These are phyloP conservation scores for Trichoderma atroviride DNA, from an alignment of 2,329 filamentous ascomycete genomes.

Conservation along the genomic window DNA sequence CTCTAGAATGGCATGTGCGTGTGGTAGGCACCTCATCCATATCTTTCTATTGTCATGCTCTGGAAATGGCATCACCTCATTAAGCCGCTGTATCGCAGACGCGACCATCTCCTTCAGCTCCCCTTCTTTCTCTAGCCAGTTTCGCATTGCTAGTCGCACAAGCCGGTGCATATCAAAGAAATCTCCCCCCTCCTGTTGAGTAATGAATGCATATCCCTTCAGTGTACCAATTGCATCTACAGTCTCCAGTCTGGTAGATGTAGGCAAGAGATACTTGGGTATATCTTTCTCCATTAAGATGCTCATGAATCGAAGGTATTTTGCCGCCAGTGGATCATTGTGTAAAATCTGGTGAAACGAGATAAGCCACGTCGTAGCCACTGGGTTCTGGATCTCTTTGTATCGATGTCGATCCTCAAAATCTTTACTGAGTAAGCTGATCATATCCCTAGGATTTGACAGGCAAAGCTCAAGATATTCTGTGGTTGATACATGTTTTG, in stretches of 20 bases:
- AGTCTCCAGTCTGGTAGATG: background rate
- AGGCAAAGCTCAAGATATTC: slow-evolving; percentile 35
- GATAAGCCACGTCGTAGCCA: slow-evolving; percentile 41
- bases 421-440: slow-evolving; percentile 35
- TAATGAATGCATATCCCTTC: slow-evolving; percentile 39
- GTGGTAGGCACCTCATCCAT: background rate
- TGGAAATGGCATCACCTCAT: background rate
- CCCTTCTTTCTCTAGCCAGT: slow-evolving; percentile 33
- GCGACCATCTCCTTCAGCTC: background rate
- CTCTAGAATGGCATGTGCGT: background rate
- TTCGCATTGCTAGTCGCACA: slow-evolving; percentile 37
- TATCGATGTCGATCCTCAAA: slow-evolving; percentile 39
- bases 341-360: slow-evolving; percentile 38
- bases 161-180: slow-evolving; percentile 40
- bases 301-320: slow-evolving; percentile 38
- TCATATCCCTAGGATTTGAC: slow-evolving; percentile 30
- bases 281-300: slow-evolving; percentile 38
- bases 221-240: slow-evolving; percentile 30
- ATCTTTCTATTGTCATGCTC: background rate
- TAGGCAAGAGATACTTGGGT: slow-evolving; percentile 34
- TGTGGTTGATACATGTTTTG: slow-evolving; percentile 30
- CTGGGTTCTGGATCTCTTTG: slow-evolving; percentile 33
- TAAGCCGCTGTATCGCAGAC: background rate
- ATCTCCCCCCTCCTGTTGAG: slow-evolving; percentile 27
- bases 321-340: slow-evolving; percentile 33